Evolutionary conservation across 371 early-diverging fungal genomes (phyloP).

Genomic region (Haplosporangium sp.): DNA sequence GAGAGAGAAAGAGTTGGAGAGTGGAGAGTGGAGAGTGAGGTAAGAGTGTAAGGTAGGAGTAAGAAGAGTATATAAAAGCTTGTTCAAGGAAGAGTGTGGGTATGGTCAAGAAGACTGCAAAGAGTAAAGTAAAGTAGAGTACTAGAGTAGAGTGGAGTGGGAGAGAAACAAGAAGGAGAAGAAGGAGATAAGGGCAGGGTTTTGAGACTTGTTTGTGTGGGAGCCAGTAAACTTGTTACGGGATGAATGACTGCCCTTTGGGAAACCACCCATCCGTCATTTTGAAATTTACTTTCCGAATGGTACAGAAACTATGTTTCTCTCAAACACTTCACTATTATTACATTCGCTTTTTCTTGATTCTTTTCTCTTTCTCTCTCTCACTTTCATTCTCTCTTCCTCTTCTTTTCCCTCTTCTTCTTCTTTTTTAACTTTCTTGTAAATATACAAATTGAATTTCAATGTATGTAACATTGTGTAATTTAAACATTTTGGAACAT

Average conservation of each 20-base stretch:
- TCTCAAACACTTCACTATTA: no score
- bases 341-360: no score
- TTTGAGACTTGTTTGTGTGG: neutral
- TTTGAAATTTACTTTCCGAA: neutral
- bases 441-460: neutral
- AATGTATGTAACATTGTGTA: neutral
- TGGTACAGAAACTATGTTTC: no score
- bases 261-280: neutral
- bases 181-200: neutral
- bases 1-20: neutral
- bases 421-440: neutral
- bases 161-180: neutral
- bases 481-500: neutral
- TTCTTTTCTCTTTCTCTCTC: no score
- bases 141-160: neutral
- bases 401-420: neutral
- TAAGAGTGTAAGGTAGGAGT: neutral
- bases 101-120: constrained; percentile 6
- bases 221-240: neutral
- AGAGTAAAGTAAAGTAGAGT: neutral
- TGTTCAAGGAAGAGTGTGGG: neutral
- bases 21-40: constrained; percentile 3
- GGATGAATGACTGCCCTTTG: neutral
- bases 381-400: no score
- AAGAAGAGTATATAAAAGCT: neutral